Base-by-base conservation (phyloP, 129 eudicot species). In the Chrysanthemum makinoi region DNA sequence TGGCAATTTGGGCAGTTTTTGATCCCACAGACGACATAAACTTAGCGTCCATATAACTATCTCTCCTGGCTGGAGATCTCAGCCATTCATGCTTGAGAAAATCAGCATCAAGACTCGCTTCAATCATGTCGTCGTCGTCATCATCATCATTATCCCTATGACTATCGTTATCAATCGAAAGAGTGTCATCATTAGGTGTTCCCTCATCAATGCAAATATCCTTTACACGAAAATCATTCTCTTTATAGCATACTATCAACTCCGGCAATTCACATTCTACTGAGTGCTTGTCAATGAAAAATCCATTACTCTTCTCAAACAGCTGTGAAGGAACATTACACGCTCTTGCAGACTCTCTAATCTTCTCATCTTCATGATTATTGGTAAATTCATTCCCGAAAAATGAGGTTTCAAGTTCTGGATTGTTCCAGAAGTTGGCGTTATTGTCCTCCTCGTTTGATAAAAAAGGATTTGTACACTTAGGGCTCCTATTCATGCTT, bases 141-240 rank as follows among this genome's bases (percentile, higher is more conserved):
- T 75, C 55, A 22, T 46, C 62, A 77, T 75, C 58, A 54, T 48
- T 62, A 2, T 64, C 66, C 19, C 11, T 17, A 17, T 60, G 26
- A 22, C 47, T 68, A 50, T 75, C 66, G 9, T 75, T 71, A 22
- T 75, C 59, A 70, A 74, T 65, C 66, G 51, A 43, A 35, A 54
- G 68, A 75, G 80, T 83, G 17, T 76, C 83, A 49, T 75, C 80
- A 43, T 69, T 17, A 46, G 80, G 79, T 68, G 72, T 48, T 33
- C 85, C 87, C 43, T 83, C 95, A 75, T 92, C 95, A 44, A 89
- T 67, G 57, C 91, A 71, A 67, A 86, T 81, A 77, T 89, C 89
- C 83, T 86, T 89, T 44, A 87, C 84, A 10, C 26, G 75, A 65
- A 65, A 70, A 54, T 70, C 76, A 20, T 69, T 79, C 72, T 89